Base-by-base conservation (phyloP, 1,284 basidiomycete genomes). In the Apiotrichum mycotoxinovorans region DNA sequence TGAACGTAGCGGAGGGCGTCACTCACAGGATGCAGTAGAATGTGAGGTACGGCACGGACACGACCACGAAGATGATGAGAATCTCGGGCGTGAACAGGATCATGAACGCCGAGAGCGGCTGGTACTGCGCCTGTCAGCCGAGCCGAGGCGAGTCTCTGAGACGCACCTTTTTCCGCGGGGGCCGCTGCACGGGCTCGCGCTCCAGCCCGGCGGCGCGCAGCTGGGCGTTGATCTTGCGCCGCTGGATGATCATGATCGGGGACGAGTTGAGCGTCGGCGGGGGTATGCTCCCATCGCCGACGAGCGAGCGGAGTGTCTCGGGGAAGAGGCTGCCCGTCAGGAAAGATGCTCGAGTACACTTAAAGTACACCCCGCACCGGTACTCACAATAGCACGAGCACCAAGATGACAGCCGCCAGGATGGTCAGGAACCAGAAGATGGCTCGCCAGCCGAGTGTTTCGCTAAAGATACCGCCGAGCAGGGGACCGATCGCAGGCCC, bases 281-380 rank as follows among this genome's bases (percentile, higher is more conserved):
- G 4, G 74, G 70, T 11, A 76, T 65, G 0, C 70, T 72, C 0
- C 76, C 75, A 52, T 77, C 71, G 17, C 74, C 76, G 4, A 78
- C 76, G 1, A 77, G 54, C 15, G 66, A 67, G 20, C 76, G 66
- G 2, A 78, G 69, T 1, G 75, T 77, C 54, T 78, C 76, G 2
- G 75, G 75, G 11, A 73, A 57, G 45, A 75, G 63, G 50, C 73
- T 73, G 60, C n/a, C n/a, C n/a, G n/a, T n/a, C n/a, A n/a, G n/a
- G n/a, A n/a, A n/a, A n/a, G n/a, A n/a, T n/a, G n/a, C n/a, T n/a
- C n/a, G n/a, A n/a, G n/a, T n/a, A n/a, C n/a, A n/a, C n/a, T n/a
- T n/a, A n/a, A n/a, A n/a, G n/a, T n/a, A n/a, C n/a, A n/a, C n/a
- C n/a, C n/a, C n/a, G n/a, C n/a, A n/a, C n/a, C n/a, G n/a, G n/a